Base-by-base conservation (phyloP, 257 asterid species). In the Solanum okadae region DNA sequence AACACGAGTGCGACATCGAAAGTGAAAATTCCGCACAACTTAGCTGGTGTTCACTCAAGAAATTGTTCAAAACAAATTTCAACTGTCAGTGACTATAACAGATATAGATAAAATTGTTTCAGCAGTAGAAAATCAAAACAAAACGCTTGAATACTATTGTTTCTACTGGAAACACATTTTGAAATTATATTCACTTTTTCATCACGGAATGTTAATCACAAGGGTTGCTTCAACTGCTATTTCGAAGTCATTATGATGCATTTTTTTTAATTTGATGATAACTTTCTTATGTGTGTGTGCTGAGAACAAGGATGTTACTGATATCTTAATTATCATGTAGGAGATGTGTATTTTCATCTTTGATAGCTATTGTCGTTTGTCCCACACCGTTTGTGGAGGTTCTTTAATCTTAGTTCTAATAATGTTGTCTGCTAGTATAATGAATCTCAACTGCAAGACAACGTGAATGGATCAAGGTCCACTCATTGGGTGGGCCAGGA, bases 341-440 rank as follows among this genome's bases (percentile, higher is more conserved):
- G 33, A 75, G 31, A 37, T 3, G 49, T 13, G 52, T 13, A 75
- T 35, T 35, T 37, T 75, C 83, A 22, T 23, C 83, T 23, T 37
- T 35, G 33, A 76, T 76, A 5, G 27, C 33, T 23, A 23, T 22
- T 2, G 56, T 13, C 6, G 44, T 73, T 72, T 72, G 8, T 72
- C 31, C 37, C 78, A 49, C 20, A 52, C 23, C 56, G 34, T 38
- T 5, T 25, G 29, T 10, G 6, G 5, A 12, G 5, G 2, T n/a
- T 22, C 14, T 42, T 14, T n/a, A 0, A 1, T 78, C 10, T 9
- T 1, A 3, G 1, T n/a, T 77, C 13, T 77, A n/a, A 5, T 12
- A 0, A 0, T 5, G 1, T 12, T 38, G 11, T 38, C 23, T 3
- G 11, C 3, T 0, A 0, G 0, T 0, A 0, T 1, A 0, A 0